Conservation (phyloP, 1,284 basidiomycete species). For the Leccinum ponderosum region DNA sequence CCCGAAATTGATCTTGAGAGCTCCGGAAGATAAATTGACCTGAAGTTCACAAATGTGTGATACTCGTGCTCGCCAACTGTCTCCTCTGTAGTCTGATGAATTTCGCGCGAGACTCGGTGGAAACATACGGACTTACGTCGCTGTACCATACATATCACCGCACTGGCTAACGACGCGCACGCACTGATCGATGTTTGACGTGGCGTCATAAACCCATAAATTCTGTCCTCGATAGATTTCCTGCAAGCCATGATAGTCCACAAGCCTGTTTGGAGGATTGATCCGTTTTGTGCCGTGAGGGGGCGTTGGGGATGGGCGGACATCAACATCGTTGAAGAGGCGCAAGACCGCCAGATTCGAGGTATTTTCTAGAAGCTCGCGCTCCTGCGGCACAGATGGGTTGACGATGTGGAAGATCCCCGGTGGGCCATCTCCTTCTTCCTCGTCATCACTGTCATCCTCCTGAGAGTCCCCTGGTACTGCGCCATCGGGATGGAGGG, state of each 20-base stretch:
- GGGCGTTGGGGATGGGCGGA: constrained; percentile 50
- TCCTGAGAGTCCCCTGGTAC: constrained; percentile 19
- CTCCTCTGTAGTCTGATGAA: constrained; percentile 49
- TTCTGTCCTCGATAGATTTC: constrained; percentile 70
- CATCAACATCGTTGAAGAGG: constrained; percentile 67
- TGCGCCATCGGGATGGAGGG: background rate
- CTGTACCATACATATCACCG: constrained; percentile 68
- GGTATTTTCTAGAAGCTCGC: constrained; percentile 44
- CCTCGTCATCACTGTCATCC: constrained; percentile 36
- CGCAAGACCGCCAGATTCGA: constrained; percentile 68
- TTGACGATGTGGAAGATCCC: constrained; percentile 55
- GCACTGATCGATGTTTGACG: constrained; percentile 64
- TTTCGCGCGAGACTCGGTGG: background rate
- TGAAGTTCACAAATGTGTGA: constrained; percentile 73
- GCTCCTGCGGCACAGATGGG: constrained; percentile 42
- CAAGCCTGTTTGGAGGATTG: constrained; percentile 54
- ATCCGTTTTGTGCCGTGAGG: constrained; percentile 46
- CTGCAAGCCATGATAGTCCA: constrained; percentile 64
- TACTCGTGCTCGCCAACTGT: constrained; percentile 75
- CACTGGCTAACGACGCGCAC: constrained; percentile 60
- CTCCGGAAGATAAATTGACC: constrained; percentile 59
- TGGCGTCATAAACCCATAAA: constrained; percentile 73
- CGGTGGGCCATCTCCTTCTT: constrained; percentile 37
- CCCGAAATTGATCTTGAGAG: constrained; percentile 72
- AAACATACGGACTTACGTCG: constrained; percentile 53